Percentiles rank a stretch among this genome's conserved stretches.
These are phyloP conservation scores for Trametes meyenii DNA, from an alignment of 768 basidiomycete genomes.

Conservation along the genomic window DNA sequence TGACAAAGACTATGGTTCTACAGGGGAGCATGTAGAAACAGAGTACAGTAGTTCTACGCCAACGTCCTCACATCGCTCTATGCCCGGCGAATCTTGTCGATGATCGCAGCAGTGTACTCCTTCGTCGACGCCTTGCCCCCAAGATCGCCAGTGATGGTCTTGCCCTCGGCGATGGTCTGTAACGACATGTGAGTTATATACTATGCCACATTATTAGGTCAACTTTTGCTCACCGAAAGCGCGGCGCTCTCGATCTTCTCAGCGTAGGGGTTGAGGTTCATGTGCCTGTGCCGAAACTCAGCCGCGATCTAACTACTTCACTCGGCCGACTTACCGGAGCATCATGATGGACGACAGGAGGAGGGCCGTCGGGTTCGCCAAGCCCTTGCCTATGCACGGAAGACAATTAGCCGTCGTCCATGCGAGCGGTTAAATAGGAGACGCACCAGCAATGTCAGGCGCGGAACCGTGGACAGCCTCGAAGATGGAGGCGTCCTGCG, in stretches of 20 bases:
- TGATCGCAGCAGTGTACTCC: slow-evolving; percentile 90
- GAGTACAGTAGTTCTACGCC: slow-evolving; percentile 23
- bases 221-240: slow-evolving; percentile 65
- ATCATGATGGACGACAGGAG: slow-evolving; percentile 97
- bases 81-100: slow-evolving; percentile 58
- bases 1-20: slow-evolving; percentile 7
- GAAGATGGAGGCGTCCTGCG: slow-evolving; percentile 95
- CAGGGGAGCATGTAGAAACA: slow-evolving; percentile 17
- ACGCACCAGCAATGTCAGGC: slow-evolving; percentile 92
- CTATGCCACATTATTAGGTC: neutral
- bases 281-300: slow-evolving; percentile 63
- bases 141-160: slow-evolving; percentile 91
- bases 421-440: neutral
- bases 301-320: slow-evolving; percentile 28
- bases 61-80: slow-evolving; percentile 20
- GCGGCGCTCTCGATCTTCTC: slow-evolving; percentile 91
- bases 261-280: slow-evolving; percentile 85
- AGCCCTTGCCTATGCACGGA: slow-evolving; percentile 66
- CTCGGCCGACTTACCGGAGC: slow-evolving; percentile 66
- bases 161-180: slow-evolving; percentile 97
- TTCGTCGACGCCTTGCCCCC: slow-evolving; percentile 90
- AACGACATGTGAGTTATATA: slow-evolving; percentile 15
- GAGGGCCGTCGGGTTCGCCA: slow-evolving; percentile 99
- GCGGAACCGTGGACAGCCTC: slow-evolving; percentile 99
- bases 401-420: slow-evolving; percentile 3